phyloP scores from a whole-genome alignment of 306 rosid genomes.

The Quercus suber region DNA sequence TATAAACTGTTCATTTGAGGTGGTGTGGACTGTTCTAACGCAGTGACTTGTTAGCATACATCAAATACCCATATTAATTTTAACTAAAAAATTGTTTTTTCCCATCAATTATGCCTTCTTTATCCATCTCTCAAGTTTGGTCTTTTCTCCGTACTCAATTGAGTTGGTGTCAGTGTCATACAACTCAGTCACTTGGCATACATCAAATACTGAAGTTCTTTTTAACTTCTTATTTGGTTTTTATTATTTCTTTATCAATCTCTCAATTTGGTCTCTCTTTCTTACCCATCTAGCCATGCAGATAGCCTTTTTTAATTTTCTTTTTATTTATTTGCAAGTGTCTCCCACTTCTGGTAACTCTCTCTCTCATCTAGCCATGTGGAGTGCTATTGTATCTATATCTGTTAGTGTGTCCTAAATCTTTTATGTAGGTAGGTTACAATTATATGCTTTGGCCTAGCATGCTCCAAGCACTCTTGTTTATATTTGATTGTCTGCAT shows the following conservation, averaged over 20 bases:
- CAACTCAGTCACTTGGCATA: neutral
- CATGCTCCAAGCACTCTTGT: neutral
- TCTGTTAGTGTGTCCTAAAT: neutral
- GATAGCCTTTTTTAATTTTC: neutral
- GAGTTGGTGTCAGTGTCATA: neutral
- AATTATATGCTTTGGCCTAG: neutral
- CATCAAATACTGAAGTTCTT: neutral
- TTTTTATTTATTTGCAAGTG: neutral
- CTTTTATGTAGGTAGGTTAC: neutral
- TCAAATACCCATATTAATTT: neutral
- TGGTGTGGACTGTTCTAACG: neutral
- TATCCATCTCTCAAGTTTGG: neutral
- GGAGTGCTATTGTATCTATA: neutral
- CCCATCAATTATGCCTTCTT: neutral
- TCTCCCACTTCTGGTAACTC: neutral
- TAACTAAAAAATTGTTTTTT: neutral
- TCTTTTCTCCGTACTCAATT: neutral
- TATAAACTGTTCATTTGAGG: neutral
- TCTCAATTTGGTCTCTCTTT: neutral
- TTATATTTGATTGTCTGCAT: neutral
- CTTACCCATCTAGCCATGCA: neutral
- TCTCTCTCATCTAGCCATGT: neutral
- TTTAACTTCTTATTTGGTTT: neutral
- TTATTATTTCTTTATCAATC: neutral
- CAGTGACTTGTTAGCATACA: neutral